Conservation (phyloP, 352 stramenopile species). For the Globisporangium alternatum region DNA sequence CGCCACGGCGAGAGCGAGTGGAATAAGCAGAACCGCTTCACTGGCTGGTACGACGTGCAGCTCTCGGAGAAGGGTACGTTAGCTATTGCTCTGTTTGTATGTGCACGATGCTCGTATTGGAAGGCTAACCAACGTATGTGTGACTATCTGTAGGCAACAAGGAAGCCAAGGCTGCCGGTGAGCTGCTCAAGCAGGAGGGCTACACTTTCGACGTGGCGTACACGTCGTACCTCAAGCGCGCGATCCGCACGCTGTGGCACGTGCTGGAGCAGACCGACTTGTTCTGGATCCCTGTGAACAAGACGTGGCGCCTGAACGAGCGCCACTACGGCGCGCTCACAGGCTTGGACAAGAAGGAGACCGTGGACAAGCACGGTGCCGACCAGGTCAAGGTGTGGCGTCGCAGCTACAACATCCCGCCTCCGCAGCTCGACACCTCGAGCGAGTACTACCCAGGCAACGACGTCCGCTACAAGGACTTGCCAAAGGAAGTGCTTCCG, state of each 20-base stretch:
- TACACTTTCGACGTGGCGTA: constrained; percentile 95
- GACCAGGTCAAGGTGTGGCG: constrained; percentile 96
- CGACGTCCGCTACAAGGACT: constrained; percentile 89
- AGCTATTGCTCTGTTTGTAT: neutral
- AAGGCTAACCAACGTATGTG: neutral
- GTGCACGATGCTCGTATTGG: neutral
- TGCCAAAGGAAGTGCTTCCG: constrained; percentile 86
- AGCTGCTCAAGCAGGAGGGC: constrained; percentile 89
- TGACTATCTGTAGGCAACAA: constrained; percentile 55
- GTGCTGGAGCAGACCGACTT: constrained; percentile 92
- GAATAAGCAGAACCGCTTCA: constrained; percentile 95
- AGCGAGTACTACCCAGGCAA: constrained; percentile 92
- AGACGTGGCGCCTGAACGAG: constrained; percentile 97
- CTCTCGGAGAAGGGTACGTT: constrained; percentile 71
- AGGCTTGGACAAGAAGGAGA: constrained; percentile 99
- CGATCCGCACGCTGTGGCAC: constrained; percentile 94
- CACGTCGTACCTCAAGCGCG: constrained; percentile 94
- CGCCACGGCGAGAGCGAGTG: constrained; percentile 94
- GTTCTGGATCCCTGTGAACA: constrained; percentile 95
- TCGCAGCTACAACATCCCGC: constrained; percentile 97
- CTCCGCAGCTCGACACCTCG: constrained; percentile 89
- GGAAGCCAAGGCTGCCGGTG: constrained; percentile 87
- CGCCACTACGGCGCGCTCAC: constrained; percentile 98
- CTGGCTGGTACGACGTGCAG: constrained; percentile 93
- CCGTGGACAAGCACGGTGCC: constrained; percentile 96